Evolutionary conservation across 495 filamentous ascomycete genomes (phyloP).

Genomic region (Aspergillus incahuasiensis): DNA sequence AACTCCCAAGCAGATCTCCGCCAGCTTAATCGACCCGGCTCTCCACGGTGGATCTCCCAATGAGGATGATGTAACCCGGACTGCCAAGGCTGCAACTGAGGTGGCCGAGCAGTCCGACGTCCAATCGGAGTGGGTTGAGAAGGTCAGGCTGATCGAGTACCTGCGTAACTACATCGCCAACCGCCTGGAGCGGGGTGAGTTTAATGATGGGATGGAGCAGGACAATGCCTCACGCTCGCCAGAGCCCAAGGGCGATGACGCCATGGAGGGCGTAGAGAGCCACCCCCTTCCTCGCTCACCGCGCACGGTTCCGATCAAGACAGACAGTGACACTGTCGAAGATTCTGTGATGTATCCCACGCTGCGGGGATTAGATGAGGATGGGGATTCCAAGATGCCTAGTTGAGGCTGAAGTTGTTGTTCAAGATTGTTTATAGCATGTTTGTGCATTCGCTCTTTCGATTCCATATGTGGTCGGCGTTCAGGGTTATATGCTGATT

Average conservation of each 20-base stretch:
- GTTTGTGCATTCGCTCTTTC: conserved; percentile 4
- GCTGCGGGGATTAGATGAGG: conserved; percentile 40
- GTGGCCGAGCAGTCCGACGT: conserved; percentile 56
- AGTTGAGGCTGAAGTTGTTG: conserved; percentile 13
- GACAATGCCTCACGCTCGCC: conserved; percentile 18
- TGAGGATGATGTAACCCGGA: conserved; percentile 41
- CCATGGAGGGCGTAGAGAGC: conserved; percentile 42
- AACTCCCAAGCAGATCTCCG: conserved; percentile 45
- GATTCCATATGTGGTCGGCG: conserved; percentile 11
- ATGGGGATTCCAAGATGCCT: conserved; percentile 40
- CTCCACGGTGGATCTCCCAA: conserved; percentile 34
- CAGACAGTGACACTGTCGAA: conserved; percentile 13
- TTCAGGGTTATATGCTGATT: conserved; percentile 10
- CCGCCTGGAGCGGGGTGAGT: conserved; percentile 60
- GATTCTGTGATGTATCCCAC: conserved; percentile 43
- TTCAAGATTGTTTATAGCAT: conserved; percentile 11
- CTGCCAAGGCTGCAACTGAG: conserved; percentile 42
- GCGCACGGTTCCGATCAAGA: conserved; percentile 17
- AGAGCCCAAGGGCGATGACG: conserved; percentile 22
- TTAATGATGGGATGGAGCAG: conserved; percentile 35
- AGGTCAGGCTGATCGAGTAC: conserved; percentile 73
- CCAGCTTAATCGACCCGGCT: conserved; percentile 52
- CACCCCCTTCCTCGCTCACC: conserved; percentile 12
- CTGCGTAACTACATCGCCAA: conserved; percentile 64
- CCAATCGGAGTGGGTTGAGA: conserved; percentile 79